A percentile compares a stretch with the other conserved stretches of the same genome.
Conservation (phyloP, 495 filamentous ascomycete genomes). For the Daldinia decipiens region DNA sequence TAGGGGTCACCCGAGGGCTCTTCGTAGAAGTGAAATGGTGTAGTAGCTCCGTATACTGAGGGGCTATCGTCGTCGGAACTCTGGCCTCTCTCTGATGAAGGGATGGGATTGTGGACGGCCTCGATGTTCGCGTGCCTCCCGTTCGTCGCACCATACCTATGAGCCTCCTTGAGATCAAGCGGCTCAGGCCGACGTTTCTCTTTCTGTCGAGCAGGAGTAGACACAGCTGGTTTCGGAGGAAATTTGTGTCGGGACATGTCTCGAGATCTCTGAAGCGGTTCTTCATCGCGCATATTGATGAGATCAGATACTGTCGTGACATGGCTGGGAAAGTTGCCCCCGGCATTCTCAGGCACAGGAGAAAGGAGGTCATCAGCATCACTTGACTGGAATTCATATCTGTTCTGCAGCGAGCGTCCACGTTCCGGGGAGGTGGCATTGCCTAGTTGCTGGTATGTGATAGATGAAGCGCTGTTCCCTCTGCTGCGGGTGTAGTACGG, state of each 20-base stretch:
- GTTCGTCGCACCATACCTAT: not conserved
- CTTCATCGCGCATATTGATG: not conserved
- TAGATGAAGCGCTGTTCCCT: conserved; percentile 2
- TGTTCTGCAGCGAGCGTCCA: conserved; percentile 24
- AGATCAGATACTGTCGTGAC: conserved; percentile 43
- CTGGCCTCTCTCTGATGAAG: not conserved
- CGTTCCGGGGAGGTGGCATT: conserved; percentile 14
- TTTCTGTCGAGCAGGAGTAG: not conserved
- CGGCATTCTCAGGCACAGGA: conserved; percentile 23
- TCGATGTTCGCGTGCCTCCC: conserved; percentile 6
- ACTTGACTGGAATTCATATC: conserved; percentile 25
- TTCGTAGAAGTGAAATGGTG: conserved; percentile 5
- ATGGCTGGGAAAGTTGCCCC: conserved; percentile 12
- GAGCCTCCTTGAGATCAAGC: conserved; percentile 20
- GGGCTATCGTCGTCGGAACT: not conserved
- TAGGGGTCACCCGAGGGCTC: conserved; percentile 1
- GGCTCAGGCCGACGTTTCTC: conserved; percentile 28
- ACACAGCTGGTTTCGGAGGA: conserved; percentile 13
- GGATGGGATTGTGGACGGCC: conserved; percentile 14
- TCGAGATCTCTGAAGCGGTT: conserved; percentile 7
- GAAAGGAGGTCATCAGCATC: conserved; percentile 22
- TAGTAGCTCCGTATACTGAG: conserved; percentile 23
- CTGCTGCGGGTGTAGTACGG: not conserved
- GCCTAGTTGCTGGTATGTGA: conserved; percentile 6
- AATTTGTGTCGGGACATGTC: conserved; percentile 28